Percentiles rank a stretch among this genome's conserved stretches.
phyloP scores from a whole-genome alignment of 352 stramenopile species.

The Saprolegnia diclina region DNA sequence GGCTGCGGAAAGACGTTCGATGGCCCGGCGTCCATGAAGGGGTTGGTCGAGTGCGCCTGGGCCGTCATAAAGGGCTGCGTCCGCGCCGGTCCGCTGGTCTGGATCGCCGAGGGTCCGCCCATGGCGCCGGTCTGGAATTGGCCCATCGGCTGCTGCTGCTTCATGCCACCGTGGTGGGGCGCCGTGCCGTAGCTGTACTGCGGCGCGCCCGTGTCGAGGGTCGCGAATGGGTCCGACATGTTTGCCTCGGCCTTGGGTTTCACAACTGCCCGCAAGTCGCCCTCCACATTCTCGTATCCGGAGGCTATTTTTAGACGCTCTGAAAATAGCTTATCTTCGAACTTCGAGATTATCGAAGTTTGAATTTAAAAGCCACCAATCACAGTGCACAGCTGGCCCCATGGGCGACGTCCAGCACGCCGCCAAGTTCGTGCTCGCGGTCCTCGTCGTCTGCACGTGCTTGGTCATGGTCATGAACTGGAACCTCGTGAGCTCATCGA shows the following conservation, averaged over 20 bases:
- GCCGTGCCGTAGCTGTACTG: background rate
- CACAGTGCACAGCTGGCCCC: too few species aligned
- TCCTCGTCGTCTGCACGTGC: background rate
- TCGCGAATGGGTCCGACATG: background rate
- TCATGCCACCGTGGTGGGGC: background rate
- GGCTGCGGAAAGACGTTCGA: background rate
- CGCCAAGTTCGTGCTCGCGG: background rate
- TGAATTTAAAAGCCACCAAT: too few species aligned
- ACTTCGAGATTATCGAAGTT: background rate
- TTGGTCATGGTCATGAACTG: background rate
- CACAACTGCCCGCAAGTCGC: background rate
- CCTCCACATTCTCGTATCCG: too few species aligned
- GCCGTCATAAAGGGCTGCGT: constrained; percentile 17
- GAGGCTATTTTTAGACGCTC: background rate
- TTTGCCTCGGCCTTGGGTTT: background rate
- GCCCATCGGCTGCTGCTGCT: background rate
- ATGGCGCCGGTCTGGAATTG: constrained; percentile 16
- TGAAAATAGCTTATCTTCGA: background rate
- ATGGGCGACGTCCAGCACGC: background rate
- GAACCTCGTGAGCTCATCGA: background rate
- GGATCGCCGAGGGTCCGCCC: background rate
- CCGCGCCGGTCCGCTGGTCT: constrained; percentile 11
- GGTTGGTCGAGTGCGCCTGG: background rate
- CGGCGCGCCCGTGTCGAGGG: background rate
- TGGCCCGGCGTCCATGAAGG: background rate